Evolutionary conservation across 331 rosid species (phyloP).

Genomic region (Acacia concinna): DNA sequence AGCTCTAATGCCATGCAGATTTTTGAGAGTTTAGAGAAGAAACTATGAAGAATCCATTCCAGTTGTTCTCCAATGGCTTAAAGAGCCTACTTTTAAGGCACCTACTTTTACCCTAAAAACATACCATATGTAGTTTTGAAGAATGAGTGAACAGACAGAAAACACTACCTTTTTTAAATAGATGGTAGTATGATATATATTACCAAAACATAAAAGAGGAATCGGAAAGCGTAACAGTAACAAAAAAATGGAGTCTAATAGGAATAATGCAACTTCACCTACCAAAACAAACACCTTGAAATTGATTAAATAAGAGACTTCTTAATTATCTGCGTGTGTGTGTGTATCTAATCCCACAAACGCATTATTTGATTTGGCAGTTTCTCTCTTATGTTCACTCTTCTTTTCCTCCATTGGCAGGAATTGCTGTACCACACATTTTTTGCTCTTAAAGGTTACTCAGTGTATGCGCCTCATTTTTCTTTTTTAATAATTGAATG

Average conservation of each 20-base stretch:
- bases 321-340: background rate
- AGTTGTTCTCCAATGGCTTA: background rate
- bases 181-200: too few relatives aligned
- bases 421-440: background rate
- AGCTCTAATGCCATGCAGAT: background rate
- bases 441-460: slow-evolving; percentile 37
- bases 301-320: background rate
- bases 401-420: background rate
- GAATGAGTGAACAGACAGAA: background rate
- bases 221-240: slow-evolving; percentile 16
- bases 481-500: background rate
- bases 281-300: slow-evolving; percentile 22
- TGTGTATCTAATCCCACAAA: slow-evolving; percentile 18
- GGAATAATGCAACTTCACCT: slow-evolving; percentile 35
- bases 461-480: background rate
- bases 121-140: background rate
- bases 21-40: background rate
- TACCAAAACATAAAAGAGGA: too few relatives aligned
- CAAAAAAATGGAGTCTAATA: slow-evolving; percentile 25
- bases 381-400: background rate
- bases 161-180: too few relatives aligned
- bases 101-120: background rate
- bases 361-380: slow-evolving; percentile 29
- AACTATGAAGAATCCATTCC: background rate
- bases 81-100: background rate